phyloP scores from a whole-genome alignment of 192 early-diverging fungal genomes.

The Haplosporangium gracile region DNA sequence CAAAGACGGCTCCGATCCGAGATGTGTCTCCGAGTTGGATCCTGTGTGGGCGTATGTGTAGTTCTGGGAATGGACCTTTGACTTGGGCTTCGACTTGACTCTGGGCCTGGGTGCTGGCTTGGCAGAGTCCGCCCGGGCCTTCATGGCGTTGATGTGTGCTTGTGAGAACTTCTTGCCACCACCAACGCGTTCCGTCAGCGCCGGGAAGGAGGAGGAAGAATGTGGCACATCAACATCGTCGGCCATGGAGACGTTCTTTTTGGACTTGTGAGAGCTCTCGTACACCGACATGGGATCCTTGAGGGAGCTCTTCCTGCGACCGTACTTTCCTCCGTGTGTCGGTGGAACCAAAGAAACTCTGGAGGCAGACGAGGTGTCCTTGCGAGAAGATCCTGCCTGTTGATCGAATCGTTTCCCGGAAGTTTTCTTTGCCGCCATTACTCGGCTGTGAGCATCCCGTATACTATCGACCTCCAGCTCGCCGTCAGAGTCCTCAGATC shows the following conservation, averaged over 20 bases:
- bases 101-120: slow-evolving; percentile 21
- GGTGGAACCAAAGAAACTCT: slow-evolving; percentile 13
- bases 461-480: slow-evolving; percentile 17
- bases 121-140: slow-evolving; percentile 12
- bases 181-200: slow-evolving; percentile 6
- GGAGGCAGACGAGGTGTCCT: not conserved
- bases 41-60: not conserved
- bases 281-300: slow-evolving; percentile 24
- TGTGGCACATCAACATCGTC: slow-evolving; percentile 23
- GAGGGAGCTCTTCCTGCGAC: slow-evolving; percentile 49
- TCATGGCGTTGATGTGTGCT: slow-evolving; percentile 48
- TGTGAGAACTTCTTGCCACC: slow-evolving; percentile 56
- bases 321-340: slow-evolving; percentile 43
- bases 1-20: slow-evolving; percentile 14
- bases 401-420: slow-evolving; percentile 35
- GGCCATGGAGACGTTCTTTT: slow-evolving; percentile 51
- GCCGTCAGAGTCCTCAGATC: slow-evolving; percentile 9
- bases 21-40: not conserved
- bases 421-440: slow-evolving; percentile 19
- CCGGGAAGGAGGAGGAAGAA: not conserved
- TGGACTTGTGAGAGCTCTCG: slow-evolving; percentile 24
- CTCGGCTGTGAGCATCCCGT: slow-evolving; percentile 15
- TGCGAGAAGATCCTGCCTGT: not conserved
- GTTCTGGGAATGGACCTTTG: slow-evolving; percentile 7
- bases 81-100: slow-evolving; percentile 29